phyloP scores from a whole-genome alignment of 495 filamentous ascomycete species.

The Paragyromitra xinjiangensis region DNA sequence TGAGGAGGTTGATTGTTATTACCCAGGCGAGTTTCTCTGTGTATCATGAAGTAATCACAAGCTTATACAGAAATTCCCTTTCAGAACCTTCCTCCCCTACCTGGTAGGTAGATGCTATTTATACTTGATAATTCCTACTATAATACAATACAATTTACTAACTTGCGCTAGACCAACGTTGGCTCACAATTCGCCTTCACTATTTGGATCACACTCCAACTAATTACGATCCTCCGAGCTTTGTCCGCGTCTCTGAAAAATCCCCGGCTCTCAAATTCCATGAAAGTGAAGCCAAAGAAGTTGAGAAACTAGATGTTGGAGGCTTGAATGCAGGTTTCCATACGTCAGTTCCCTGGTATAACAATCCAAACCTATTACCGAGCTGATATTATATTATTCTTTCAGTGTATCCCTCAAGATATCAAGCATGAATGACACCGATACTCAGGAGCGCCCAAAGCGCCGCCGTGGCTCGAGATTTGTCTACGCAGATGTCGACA shows the following conservation, averaged over 20 bases:
- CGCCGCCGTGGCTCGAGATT: conserved; percentile 43
- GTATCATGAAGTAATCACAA: background rate
- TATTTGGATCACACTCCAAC: conserved; percentile 54
- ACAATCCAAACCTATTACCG: background rate
- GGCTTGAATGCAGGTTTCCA: conserved; percentile 56
- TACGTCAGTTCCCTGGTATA: conserved; percentile 38
- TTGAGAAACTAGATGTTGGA: conserved; percentile 52
- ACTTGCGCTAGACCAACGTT: conserved; percentile 46
- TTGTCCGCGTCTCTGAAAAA: conserved; percentile 50
- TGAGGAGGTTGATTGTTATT: conserved; percentile 55
- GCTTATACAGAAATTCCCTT: conserved; percentile 15
- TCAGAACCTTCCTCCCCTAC: conserved; percentile 53
- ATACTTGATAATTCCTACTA: background rate
- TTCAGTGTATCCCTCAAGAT: conserved; percentile 56
- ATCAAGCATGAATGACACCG: conserved; percentile 41
- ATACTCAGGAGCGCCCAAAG: conserved; percentile 42
- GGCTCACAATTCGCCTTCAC: conserved; percentile 55
- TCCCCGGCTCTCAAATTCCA: conserved; percentile 47
- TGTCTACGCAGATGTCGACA: conserved; percentile 43
- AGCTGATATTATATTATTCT: background rate
- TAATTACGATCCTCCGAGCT: conserved; percentile 54
- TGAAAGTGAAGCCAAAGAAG: conserved; percentile 44
- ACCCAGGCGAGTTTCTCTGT: conserved; percentile 46
- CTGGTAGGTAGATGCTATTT: conserved; percentile 39
- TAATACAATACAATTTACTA: conserved; percentile 8